These are phyloP conservation scores for Cardamine resedifolia DNA, from an alignment of 345 rosid species.

Conservation along the genomic window DNA sequence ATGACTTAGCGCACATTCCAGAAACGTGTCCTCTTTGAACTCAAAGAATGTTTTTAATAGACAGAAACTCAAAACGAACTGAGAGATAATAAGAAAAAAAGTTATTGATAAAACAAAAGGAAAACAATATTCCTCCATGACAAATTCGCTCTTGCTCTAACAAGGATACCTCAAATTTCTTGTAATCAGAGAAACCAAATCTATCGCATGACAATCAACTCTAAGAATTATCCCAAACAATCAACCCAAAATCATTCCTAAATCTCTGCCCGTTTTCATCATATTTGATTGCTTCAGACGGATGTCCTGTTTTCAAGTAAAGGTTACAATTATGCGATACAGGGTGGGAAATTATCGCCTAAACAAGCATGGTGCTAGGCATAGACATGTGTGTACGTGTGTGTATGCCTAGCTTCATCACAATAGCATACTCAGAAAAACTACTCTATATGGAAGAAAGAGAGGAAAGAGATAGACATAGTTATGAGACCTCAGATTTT, in stretches of 20 bases:
- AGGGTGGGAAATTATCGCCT: neutral
- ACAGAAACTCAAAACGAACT: neutral
- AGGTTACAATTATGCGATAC: neutral
- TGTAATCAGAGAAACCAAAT: too few relatives aligned
- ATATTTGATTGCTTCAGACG: neutral
- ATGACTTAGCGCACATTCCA: conserved; percentile 3
- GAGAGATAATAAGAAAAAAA: neutral
- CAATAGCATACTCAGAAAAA: conserved; percentile 6
- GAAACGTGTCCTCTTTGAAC: conserved; percentile 6
- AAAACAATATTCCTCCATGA: neutral
- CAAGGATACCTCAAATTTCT: neutral
- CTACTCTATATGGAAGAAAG: neutral
- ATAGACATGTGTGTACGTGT: neutral
- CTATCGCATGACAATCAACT: neutral
- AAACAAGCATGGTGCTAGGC: neutral
- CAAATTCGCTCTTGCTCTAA: neutral
- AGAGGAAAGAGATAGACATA: conserved; percentile 7
- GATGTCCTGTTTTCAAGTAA: neutral
- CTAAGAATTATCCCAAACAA: neutral
- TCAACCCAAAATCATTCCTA: conserved; percentile 1
- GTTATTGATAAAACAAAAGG: neutral
- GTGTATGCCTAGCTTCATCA: neutral
- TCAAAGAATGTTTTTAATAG: neutral
- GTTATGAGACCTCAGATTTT: conserved; percentile 19
- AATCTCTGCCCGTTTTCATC: neutral